phyloP scores from a whole-genome alignment of 208 protist species.

The Trypanosoma scelopori region DNA sequence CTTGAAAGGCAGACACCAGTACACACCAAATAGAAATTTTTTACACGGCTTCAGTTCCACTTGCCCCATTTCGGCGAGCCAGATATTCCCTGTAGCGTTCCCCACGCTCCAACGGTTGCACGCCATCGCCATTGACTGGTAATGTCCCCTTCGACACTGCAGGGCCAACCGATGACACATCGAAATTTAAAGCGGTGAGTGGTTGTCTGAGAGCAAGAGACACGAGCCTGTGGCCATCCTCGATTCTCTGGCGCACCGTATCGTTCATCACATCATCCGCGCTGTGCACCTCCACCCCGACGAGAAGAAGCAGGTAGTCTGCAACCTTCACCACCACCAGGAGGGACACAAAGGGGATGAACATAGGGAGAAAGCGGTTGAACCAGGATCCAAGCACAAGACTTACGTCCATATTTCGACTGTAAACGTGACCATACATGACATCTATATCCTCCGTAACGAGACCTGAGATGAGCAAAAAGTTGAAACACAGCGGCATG shows the following conservation, averaged over 20 bases:
- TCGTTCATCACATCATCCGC: slow-evolving; percentile 66
- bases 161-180: not conserved
- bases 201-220: slow-evolving; percentile 65
- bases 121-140: not conserved
- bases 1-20: not conserved
- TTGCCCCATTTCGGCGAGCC: slow-evolving; percentile 22
- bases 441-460: slow-evolving; percentile 59
- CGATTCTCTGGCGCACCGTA: slow-evolving; percentile 78
- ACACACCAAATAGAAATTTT: not conserved
- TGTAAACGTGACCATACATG: slow-evolving; percentile 86
- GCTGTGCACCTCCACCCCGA: slow-evolving; percentile 83
- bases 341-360: slow-evolving; percentile 82
- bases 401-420: slow-evolving; percentile 86
- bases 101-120: slow-evolving; percentile 30
- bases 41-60: slow-evolving; percentile 3
- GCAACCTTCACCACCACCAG: slow-evolving; percentile 74
- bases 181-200: slow-evolving; percentile 48
- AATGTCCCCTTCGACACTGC: slow-evolving; percentile 1
- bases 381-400: slow-evolving; percentile 71
- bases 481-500: slow-evolving; percentile 93
- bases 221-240: slow-evolving; percentile 74
- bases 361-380: slow-evolving; percentile 84
- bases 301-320: slow-evolving; percentile 52
- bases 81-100: slow-evolving; percentile 78
- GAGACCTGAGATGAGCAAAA: slow-evolving; percentile 81